A percentile compares a stretch with the other conserved stretches of the same genome.
These are phyloP conservation scores for Leishmania aethiopica DNA, from an alignment of 208 protist species.

Conservation along the genomic window DNA sequence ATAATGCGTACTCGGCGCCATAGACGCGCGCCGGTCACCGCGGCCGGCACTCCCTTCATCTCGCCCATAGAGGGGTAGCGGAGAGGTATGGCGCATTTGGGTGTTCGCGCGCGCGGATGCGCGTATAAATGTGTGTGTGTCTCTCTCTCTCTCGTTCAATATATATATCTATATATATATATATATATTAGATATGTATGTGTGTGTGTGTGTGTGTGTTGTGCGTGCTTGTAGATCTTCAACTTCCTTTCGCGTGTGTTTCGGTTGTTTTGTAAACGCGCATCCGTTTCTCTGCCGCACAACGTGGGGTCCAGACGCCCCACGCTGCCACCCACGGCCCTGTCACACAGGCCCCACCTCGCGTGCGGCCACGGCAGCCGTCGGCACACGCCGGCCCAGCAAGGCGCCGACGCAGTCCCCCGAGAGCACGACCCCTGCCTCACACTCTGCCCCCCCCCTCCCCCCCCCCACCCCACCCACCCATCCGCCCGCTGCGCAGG, in stretches of 20 bases:
- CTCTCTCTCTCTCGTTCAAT: too few relatives aligned
- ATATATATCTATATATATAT: too few relatives aligned
- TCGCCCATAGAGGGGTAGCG: background rate
- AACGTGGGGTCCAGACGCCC: background rate
- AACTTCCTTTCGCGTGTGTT: too few relatives aligned
- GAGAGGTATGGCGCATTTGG: background rate
- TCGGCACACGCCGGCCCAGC: background rate
- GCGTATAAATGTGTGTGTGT: background rate
- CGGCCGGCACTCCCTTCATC: background rate
- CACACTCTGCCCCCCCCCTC: background rate
- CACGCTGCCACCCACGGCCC: background rate
- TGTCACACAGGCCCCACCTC: background rate
- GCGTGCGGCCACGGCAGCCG: background rate
- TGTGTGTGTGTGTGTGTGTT: background rate
- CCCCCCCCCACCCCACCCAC: too few relatives aligned
- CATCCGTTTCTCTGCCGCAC: background rate
- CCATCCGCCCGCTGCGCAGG: too few relatives aligned
- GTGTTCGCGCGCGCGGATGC: background rate
- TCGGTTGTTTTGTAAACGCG: background rate
- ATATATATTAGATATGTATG: too few relatives aligned
- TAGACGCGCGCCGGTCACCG: background rate
- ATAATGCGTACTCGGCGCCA: background rate
- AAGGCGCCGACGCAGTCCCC: background rate
- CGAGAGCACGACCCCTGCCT: too few relatives aligned
- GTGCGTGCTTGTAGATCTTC: background rate